A percentile compares a stretch with the other conserved stretches of the same genome.
Conservation (phyloP, 2,329 filamentous ascomycete genomes). For the Sclerotinia trifoliorum region DNA sequence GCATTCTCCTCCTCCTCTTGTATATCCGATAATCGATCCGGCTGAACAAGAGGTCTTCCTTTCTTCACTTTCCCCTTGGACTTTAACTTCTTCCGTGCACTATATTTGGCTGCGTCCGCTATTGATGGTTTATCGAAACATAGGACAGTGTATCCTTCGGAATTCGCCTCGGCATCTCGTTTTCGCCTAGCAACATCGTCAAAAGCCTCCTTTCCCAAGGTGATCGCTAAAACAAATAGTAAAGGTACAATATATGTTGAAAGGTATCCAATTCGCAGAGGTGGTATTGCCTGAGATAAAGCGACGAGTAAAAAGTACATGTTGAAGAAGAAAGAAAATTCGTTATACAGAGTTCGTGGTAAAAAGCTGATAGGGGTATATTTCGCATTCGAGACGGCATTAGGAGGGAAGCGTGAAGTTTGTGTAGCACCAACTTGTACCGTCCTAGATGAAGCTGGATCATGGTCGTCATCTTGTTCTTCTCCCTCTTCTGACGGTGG, state of each 20-base stretch:
- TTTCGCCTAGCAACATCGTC: slow-evolving; percentile 86
- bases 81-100: slow-evolving; percentile 48
- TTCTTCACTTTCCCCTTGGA: slow-evolving; percentile 46
- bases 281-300: slow-evolving; percentile 86
- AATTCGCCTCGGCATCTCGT: slow-evolving; percentile 90
- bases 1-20: slow-evolving; percentile 64
- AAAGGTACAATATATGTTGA: slow-evolving; percentile 92
- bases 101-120: slow-evolving; percentile 38
- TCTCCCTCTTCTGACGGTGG: slow-evolving; percentile 38
- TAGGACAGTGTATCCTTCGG: slow-evolving; percentile 80
- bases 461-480: slow-evolving; percentile 54
- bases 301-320: slow-evolving; percentile 97
- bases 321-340: slow-evolving; percentile 99
- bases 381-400: slow-evolving; percentile 94
- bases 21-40: slow-evolving; percentile 60
- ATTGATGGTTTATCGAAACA: slow-evolving; percentile 61
- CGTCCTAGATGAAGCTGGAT: slow-evolving; percentile 69
- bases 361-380: slow-evolving; percentile 95
- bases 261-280: slow-evolving; percentile 88
- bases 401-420: slow-evolving; percentile 76
- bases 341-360: slow-evolving; percentile 92
- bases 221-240: slow-evolving; percentile 87
- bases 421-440: slow-evolving; percentile 75
- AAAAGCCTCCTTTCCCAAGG: slow-evolving; percentile 90
- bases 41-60: slow-evolving; percentile 39